Percentiles rank a stretch among this genome's conserved stretches.
These are phyloP conservation scores for Sparassis latifolia DNA, from an alignment of 1,284 basidiomycete species.

Conservation along the genomic window DNA sequence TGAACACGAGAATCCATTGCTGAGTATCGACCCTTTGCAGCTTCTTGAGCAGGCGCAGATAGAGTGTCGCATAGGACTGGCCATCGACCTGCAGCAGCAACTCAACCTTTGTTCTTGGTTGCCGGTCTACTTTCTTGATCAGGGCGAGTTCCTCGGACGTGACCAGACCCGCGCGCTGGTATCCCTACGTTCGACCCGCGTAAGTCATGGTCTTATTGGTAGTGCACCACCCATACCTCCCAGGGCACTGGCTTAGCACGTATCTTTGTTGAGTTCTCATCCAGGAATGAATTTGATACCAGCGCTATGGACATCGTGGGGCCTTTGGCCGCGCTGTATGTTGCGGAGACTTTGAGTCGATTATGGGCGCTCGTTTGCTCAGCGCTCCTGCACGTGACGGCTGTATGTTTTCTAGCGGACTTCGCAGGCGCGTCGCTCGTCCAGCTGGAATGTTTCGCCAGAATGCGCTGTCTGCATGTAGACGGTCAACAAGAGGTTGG, in stretches of 20 bases:
- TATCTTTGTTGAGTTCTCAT: constrained; percentile 84
- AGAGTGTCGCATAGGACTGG: constrained; percentile 80
- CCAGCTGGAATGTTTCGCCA: constrained; percentile 29
- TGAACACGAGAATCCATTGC: constrained; percentile 87
- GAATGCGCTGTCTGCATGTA: constrained; percentile 28
- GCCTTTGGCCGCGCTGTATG: no score
- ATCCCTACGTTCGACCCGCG: constrained; percentile 53
- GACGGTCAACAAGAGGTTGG: constrained; percentile 26
- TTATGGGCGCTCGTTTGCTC: background rate
- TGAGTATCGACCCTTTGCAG: constrained; percentile 90
- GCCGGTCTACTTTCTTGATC: constrained; percentile 86
- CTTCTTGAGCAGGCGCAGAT: constrained; percentile 89
- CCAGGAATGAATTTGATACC: constrained; percentile 83
- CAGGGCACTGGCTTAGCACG: constrained; percentile 89
- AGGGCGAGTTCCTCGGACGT: constrained; percentile 85
- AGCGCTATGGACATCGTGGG: constrained; percentile 69
- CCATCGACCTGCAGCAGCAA: constrained; percentile 76
- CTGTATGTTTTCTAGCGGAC: constrained; percentile 7
- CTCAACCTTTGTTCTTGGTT: constrained; percentile 68
- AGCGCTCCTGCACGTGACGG: constrained; percentile 4
- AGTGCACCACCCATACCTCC: constrained; percentile 57
- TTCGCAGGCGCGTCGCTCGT: background rate
- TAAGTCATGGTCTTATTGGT: constrained; percentile 5
- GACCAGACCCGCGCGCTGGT: constrained; percentile 91
- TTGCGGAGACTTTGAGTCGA: no score